Conservation (phyloP, 257 asterid genomes). For the Solanum pennellii region DNA sequence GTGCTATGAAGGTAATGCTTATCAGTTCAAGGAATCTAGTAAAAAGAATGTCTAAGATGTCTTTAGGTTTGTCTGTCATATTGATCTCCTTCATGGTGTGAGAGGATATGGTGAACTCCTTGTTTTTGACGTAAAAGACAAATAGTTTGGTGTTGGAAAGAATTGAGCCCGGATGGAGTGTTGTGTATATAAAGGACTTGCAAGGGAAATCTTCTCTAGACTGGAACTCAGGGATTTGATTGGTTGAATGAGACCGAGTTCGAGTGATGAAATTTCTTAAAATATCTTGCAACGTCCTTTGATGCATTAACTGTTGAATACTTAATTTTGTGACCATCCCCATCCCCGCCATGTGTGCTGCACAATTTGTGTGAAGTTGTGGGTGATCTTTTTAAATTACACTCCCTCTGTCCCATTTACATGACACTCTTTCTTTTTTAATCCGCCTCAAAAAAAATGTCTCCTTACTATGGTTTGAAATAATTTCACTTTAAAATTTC, state of each 20-base stretch:
- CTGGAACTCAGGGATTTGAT: background rate
- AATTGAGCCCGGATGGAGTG: background rate
- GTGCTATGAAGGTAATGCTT: conserved; percentile 78
- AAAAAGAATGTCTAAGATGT: background rate
- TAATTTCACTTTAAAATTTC: too few relatives aligned
- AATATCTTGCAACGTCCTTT: background rate
- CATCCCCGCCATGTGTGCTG: background rate
- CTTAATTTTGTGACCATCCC: background rate
- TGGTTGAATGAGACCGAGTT: background rate
- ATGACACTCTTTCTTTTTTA: too few relatives aligned
- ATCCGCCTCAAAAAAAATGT: too few relatives aligned
- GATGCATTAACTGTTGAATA: background rate
- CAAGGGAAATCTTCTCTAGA: background rate
- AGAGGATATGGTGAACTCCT: background rate
- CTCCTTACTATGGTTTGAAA: too few relatives aligned
- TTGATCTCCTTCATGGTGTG: background rate
- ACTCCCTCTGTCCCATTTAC: too few relatives aligned
- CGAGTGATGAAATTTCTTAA: background rate
- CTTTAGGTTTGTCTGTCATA: background rate
- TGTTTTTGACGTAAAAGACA: background rate
- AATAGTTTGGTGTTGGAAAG: background rate
- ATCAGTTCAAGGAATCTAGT: background rate
- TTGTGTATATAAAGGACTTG: background rate
- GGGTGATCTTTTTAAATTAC: background rate
- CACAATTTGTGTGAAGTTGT: background rate